Evolutionary conservation across 305 asterid genomes (phyloP), one percentile per base, ranked within the genome.

Genomic region (Petunia hybrid): DNA sequence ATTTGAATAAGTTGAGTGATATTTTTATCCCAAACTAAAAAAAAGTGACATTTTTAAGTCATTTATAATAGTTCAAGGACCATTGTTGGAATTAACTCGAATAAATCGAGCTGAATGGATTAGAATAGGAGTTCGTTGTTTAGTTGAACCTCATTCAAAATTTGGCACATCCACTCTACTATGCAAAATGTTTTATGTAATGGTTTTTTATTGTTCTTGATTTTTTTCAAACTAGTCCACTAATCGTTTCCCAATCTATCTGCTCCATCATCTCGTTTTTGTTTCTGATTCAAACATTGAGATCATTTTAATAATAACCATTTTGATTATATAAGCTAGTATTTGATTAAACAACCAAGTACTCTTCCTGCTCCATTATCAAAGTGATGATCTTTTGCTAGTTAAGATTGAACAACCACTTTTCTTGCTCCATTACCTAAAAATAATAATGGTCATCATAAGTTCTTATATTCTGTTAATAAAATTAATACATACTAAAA

Each of bases 351-450:
- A 31, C 16, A 73, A 73, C 78, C 62, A 51, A 82, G 91, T 84
- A 90, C 93, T 90, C 89, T 82, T 83, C 92, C 87, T 84, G 83
- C 89, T 86, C 89, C 93, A 86, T 86, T 70, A 84, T 71, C 85
- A 77, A 40, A 2, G 61, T 82, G 71, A 79, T 51, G 75, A 74
- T 78, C 79, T 68, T 75, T 43, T 74, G 67, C 83, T 48, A 81
- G 86, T 74, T 79, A 43, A 63, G 12, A 67, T n/a, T n/a, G n/a
- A 82, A 4, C 89, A 89, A 82, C 92, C 85, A 90, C 93, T 90
- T 89, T 82, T 83, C 92, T 88, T 84, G 83, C 89, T 86, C 89
- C 93, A 86, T 86, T 70, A 84, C 75, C 85, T 78, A 40, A 2
- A 64, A 81, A 46, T 80, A 59, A 79, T 76, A 43, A 83, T 46